These are phyloP conservation scores for Bipolaris bicolor DNA, from an alignment of 2,329 filamentous ascomycete genomes.

Conservation along the genomic window DNA sequence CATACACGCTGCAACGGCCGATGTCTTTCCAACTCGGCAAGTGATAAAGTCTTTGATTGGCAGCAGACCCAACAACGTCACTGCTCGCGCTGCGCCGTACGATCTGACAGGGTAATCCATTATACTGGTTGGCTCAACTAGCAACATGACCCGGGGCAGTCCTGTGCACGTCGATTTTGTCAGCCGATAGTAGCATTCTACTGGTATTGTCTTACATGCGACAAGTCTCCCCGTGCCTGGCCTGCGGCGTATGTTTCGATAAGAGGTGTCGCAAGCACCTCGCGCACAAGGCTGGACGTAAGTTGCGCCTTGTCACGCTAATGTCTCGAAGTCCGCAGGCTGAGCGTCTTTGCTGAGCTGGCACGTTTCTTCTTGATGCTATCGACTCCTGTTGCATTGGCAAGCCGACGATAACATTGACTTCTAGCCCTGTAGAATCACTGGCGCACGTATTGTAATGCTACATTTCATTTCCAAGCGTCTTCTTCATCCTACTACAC, in stretches of 20 bases:
- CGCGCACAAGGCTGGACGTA: conserved; percentile 11
- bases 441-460: not conserved
- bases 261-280: conserved; percentile 5
- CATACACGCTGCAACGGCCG: conserved; percentile 7
- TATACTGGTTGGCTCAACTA: not conserved
- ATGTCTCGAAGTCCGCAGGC: conserved; percentile 16
- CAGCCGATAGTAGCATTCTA: not conserved
- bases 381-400: not conserved
- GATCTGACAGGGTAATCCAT: not conserved
- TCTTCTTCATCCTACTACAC: not conserved
- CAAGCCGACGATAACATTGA: not conserved
- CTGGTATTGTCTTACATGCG: not conserved
- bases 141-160: conserved; percentile 18
- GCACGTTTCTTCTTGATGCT: not conserved
- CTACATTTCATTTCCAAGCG: not conserved
- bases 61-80: conserved; percentile 7
- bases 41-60: not conserved
- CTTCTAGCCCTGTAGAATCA: not conserved
- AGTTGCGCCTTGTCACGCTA: conserved; percentile 19
- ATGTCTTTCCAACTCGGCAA: conserved; percentile 19
- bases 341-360: not conserved
- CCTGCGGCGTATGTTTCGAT: not conserved
- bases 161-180: conserved; percentile 4
- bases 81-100: conserved; percentile 1
- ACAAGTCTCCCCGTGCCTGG: not conserved